Conservation (phyloP, 257 asterid species). For the Ligustrum vulgare region DNA sequence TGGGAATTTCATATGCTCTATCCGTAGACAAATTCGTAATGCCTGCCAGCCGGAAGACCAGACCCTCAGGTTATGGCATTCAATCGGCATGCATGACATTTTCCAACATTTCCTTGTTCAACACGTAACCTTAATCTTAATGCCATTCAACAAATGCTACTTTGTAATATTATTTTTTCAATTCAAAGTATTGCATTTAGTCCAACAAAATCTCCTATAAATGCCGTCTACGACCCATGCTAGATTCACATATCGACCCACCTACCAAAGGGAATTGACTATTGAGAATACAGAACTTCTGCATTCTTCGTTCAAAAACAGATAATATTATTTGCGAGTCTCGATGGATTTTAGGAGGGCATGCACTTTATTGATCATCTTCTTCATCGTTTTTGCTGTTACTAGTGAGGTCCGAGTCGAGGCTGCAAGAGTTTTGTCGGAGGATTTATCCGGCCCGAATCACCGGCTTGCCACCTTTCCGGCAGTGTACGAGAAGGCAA, state of each 20-base stretch:
- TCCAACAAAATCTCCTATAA: not conserved
- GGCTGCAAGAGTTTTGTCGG: not conserved
- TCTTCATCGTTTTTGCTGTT: not conserved
- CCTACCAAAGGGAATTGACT: too few species aligned
- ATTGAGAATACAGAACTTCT: not conserved
- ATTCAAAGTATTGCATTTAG: not conserved
- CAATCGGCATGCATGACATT: not conserved
- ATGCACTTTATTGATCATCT: not conserved
- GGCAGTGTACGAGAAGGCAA: not conserved
- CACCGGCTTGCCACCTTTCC: not conserved
- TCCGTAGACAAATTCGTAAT: not conserved
- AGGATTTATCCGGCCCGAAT: not conserved
- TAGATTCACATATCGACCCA: not conserved
- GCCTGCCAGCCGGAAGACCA: not conserved
- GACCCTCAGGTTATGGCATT: not conserved
- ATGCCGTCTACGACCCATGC: not conserved
- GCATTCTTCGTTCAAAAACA: not conserved
- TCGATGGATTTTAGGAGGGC: not conserved
- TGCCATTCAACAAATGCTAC: slow-evolving; percentile 5
- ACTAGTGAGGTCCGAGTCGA: not conserved
- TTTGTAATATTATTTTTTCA: not conserved
- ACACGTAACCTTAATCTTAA: not conserved
- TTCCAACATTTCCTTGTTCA: not conserved
- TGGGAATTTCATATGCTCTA: not conserved
- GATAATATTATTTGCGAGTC: not conserved